Base-by-base conservation (phyloP, 129 eudicot species). In the Tagetes erecta region DNA sequence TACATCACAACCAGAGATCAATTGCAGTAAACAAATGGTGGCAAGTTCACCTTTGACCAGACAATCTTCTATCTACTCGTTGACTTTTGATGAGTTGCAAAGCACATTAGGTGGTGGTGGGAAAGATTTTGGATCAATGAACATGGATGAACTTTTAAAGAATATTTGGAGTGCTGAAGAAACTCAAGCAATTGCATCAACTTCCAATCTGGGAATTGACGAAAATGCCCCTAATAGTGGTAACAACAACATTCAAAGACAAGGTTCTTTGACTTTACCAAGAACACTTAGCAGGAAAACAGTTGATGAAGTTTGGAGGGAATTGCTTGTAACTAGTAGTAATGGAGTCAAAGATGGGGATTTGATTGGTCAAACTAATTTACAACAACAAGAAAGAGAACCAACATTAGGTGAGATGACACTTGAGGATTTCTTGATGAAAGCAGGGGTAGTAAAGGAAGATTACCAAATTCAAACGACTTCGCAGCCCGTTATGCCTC, bases 81-180 rank as follows among this genome's bases (percentile, higher is more conserved):
- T 89, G 80, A 92, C 96, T 31, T 92, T 92, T 59, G 97, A 87
- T 55, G 97, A 89, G 79, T 77, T 92, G 35, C 97, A 92, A 51
- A 84, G 74, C 83, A 92, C 89, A 6, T 76, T 89, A 38, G 88
- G 91, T 73, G 90, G 95, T 35, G 50, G 73, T 64, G 89, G 91
- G 64, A 89, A 87, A 83, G 96, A 92, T 76, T 92, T 89, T 62
- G 97, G 97, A 34, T 92, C 97, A 6, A 89, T 92, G 94, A 92
- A 92, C 72, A 89, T 92, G 96, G 97, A 92, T 82, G 96, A 92
- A 57, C 86, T 92, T 41, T 72, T 92, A 47, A 89, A 89, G 81
- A 92, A 68, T 53, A 89, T 92, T 72, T 92, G 96, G 97, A 85
- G 72, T 46, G 96, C 87, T 72, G 97, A 92, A 72, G 96, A 90